phyloP scores from a whole-genome alignment of 768 basidiomycete species.

The Lactifluus rugatus region DNA sequence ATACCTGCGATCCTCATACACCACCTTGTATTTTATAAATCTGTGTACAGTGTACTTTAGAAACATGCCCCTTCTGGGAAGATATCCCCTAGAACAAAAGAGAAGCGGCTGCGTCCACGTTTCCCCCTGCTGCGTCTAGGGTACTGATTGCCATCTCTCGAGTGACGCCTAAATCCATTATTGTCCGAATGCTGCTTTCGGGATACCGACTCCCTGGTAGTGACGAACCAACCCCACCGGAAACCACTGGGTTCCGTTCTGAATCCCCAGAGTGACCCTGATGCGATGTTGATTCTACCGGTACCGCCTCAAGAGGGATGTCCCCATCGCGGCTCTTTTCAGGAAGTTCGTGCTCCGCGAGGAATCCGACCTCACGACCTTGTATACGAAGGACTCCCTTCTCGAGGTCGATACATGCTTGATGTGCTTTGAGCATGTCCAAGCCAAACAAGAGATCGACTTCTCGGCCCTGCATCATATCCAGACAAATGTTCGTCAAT shows the following conservation, averaged over 20 bases:
- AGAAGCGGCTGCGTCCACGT: constrained; percentile 82
- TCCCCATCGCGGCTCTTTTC: constrained; percentile 54
- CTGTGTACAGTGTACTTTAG: constrained; percentile 18
- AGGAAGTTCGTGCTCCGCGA: constrained; percentile 91
- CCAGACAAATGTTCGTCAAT: neutral
- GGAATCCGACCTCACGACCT: constrained; percentile 77
- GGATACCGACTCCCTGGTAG: constrained; percentile 29
- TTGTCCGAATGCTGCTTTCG: constrained; percentile 50
- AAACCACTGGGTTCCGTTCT: constrained; percentile 49
- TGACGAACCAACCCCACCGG: constrained; percentile 29
- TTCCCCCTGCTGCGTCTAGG: constrained; percentile 73
- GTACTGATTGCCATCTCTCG: constrained; percentile 69
- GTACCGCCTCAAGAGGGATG: constrained; percentile 13
- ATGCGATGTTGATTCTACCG: neutral
- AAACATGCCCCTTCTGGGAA: neutral
- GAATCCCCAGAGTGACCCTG: constrained; percentile 31
- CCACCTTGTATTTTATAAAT: constrained; percentile 20
- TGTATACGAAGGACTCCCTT: constrained; percentile 89
- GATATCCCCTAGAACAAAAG: constrained; percentile 55
- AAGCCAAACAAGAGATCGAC: constrained; percentile 95
- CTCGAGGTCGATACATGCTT: constrained; percentile 89
- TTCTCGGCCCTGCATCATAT: constrained; percentile 54
- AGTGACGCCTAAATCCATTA: constrained; percentile 71
- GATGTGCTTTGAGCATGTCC: constrained; percentile 99
- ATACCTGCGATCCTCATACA: constrained; percentile 4